Evolutionary conservation across 768 basidiomycete genomes (phyloP).

Genomic region (Cantharellus anzutake): DNA sequence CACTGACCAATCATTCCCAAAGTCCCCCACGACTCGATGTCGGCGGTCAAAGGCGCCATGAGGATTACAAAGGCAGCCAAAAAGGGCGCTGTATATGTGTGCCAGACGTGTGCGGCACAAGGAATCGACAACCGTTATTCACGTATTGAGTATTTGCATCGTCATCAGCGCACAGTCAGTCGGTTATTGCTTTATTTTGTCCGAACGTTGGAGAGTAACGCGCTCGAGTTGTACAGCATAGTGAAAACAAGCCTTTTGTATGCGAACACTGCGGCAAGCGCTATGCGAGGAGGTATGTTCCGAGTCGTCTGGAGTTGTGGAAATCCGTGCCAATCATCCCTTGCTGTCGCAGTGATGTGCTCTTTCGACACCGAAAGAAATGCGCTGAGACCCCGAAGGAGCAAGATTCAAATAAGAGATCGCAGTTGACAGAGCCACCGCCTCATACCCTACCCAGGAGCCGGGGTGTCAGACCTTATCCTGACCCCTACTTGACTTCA

Average conservation of each 20-base stretch:
- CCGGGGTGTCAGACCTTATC: no score
- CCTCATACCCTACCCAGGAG: no score
- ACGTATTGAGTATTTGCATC: conserved; percentile 20
- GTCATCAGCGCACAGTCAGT: conserved; percentile 21
- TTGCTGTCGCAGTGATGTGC: conserved; percentile 16
- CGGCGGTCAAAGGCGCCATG: no score
- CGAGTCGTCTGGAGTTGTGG: background rate
- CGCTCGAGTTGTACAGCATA: conserved; percentile 12
- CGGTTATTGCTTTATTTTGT: background rate
- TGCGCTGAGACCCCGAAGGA: conserved; percentile 6
- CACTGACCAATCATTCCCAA: no score
- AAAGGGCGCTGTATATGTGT: background rate
- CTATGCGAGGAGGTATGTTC: conserved; percentile 18
- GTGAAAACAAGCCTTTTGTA: conserved; percentile 19
- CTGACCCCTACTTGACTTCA: no score
- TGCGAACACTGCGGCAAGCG: conserved; percentile 19
- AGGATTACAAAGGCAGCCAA: background rate
- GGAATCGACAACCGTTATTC: conserved; percentile 14
- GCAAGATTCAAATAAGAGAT: no score
- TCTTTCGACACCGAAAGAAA: conserved; percentile 18
- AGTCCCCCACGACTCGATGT: no score
- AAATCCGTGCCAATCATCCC: background rate
- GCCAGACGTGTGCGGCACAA: background rate
- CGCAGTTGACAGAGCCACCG: no score
- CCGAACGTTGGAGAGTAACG: background rate